Conservation (phyloP, 805 yeast genomes). For the Saccharomycopsis microspora region DNA sequence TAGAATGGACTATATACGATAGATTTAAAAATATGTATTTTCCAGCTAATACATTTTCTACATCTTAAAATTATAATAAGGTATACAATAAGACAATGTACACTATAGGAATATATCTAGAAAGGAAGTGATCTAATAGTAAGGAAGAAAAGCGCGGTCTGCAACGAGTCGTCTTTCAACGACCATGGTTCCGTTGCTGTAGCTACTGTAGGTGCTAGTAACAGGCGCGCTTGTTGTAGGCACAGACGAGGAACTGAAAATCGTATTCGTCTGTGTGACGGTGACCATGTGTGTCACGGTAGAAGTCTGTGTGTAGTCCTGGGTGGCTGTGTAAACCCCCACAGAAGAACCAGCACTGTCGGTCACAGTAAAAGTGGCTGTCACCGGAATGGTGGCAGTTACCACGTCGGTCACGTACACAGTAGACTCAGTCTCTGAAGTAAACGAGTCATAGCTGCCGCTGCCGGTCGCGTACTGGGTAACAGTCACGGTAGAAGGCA, state of each 20-base stretch:
- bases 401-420: conserved; percentile 1
- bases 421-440: conserved; percentile 4
- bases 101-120: too few species aligned
- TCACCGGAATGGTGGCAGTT: conserved; percentile 12
- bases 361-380: conserved; percentile 10
- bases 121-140: too few species aligned
- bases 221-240: not conserved
- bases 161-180: not conserved
- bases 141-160: too few species aligned
- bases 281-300: conserved; percentile 1
- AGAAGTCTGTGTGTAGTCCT: conserved; percentile 3
- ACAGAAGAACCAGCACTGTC: conserved; percentile 6
- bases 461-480: not conserved
- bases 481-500: conserved; percentile 1
- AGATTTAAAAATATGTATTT: too few species aligned
- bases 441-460: not conserved
- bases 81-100: too few species aligned
- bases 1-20: too few species aligned
- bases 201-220: not conserved
- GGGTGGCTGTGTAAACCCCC: conserved; percentile 4
- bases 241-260: not conserved
- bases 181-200: not conserved
- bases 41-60: too few species aligned
- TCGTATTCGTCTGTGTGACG: conserved; percentile 7
- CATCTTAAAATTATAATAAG: too few species aligned